Percentiles rank a stretch among this genome's conserved stretches.
These are phyloP conservation scores for Aureobasidium lini DNA, from an alignment of 2,329 filamentous ascomycete genomes.

Conservation along the genomic window DNA sequence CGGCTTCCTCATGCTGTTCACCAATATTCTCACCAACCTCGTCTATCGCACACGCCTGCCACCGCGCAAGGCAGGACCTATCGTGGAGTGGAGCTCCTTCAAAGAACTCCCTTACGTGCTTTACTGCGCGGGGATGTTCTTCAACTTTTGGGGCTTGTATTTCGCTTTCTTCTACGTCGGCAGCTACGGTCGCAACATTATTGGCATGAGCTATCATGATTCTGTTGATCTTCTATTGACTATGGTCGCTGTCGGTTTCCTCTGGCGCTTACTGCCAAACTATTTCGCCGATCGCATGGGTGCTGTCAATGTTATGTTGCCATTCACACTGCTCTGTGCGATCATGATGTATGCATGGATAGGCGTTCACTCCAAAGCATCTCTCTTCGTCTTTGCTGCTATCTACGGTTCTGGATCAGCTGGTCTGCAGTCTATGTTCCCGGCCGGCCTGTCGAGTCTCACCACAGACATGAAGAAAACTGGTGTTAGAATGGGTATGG, in stretches of 20 bases:
- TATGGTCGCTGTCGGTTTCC: constrained; percentile 49
- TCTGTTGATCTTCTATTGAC: constrained; percentile 51
- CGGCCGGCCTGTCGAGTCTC: constrained; percentile 34
- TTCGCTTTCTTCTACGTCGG: constrained; percentile 41
- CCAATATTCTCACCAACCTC: constrained; percentile 23
- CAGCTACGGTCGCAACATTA: constrained; percentile 29
- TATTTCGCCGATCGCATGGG: constrained; percentile 50
- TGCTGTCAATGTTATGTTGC: constrained; percentile 50
- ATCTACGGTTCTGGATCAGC: constrained; percentile 39
- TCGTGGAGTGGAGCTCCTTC: constrained; percentile 31
- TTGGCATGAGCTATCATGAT: constrained; percentile 40
- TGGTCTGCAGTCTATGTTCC: constrained; percentile 40
- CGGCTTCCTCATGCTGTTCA: constrained; percentile 44
- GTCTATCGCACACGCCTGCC: constrained; percentile 30
- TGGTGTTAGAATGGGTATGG: constrained; percentile 42
- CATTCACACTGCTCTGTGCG: constrained; percentile 39
- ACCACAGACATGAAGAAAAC: constrained; percentile 41
- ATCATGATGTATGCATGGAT: constrained; percentile 51
- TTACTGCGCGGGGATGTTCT: constrained; percentile 21
- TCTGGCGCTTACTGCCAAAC: constrained; percentile 47
- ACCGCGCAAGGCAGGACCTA: constrained; percentile 30
- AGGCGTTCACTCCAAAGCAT: constrained; percentile 34
- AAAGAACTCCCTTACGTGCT: constrained; percentile 29
- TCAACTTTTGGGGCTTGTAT: constrained; percentile 26
- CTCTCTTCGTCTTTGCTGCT: constrained; percentile 38